phyloP scores from a whole-genome alignment of 345 rosid genomes.

The Linum tenue region DNA sequence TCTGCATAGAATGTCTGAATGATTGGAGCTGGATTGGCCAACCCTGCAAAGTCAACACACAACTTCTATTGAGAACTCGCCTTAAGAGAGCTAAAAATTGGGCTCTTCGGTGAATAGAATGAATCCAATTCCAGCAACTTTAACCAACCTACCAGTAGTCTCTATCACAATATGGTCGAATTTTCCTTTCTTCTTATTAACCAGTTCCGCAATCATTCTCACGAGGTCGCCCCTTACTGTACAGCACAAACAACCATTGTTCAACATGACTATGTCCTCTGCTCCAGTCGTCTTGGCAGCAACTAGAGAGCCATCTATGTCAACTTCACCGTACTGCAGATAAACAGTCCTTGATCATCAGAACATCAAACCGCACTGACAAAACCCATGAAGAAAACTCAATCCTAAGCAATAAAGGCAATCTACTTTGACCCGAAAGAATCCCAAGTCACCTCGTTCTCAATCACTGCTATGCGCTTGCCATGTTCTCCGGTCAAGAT shows the following conservation, averaged over 20 bases:
- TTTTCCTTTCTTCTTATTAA: slow-evolving; percentile 65
- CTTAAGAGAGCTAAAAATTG: not conserved
- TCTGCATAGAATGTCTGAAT: slow-evolving; percentile 97
- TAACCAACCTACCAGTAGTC: slow-evolving; percentile 55
- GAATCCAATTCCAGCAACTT: not conserved
- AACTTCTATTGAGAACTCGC: not conserved
- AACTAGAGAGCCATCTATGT: slow-evolving; percentile 89
- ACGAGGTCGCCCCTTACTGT: slow-evolving; percentile 97
- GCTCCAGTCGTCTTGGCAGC: slow-evolving; percentile 84
- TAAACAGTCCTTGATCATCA: not conserved
- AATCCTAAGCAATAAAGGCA: slow-evolving; percentile 1
- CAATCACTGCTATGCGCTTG: slow-evolving; percentile 90
- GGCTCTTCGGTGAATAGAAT: not conserved
- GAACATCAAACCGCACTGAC: not conserved
- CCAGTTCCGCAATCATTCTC: slow-evolving; percentile 81
- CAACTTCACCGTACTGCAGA: slow-evolving; percentile 84
- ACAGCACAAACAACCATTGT: slow-evolving; percentile 95
- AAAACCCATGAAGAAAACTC: not conserved
- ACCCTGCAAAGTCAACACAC: slow-evolving; percentile 35
- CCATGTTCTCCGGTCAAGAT: slow-evolving; percentile 94
- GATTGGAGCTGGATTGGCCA: slow-evolving; percentile 97
- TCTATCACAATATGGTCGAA: slow-evolving; percentile 92
- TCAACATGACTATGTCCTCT: slow-evolving; percentile 87
- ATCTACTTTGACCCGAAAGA: not conserved
- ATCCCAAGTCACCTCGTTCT: slow-evolving; percentile 60